Percentiles rank a stretch among this genome's conserved stretches.
Conservation (phyloP, 768 basidiomycete genomes). For the Lentinula lateritia region DNA sequence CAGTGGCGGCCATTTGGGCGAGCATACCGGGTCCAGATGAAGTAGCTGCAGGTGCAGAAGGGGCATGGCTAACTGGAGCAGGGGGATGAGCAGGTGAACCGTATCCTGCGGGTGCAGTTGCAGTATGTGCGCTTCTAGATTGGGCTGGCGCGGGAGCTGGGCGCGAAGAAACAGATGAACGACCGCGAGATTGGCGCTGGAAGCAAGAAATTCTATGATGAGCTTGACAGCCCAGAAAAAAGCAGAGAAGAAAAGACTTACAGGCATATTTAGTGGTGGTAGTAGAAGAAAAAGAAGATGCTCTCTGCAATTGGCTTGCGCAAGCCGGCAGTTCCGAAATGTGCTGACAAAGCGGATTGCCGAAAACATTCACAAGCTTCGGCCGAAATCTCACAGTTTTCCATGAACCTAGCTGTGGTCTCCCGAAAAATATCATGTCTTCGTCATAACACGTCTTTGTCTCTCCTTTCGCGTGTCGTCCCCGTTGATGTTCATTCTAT, state of each 20-base stretch:
- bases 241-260: constrained; percentile 21
- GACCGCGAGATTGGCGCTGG: constrained; percentile 76
- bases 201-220: neutral
- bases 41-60: constrained; percentile 33
- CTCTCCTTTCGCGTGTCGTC: neutral
- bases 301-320: neutral
- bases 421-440: neutral
- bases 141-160: constrained; percentile 41
- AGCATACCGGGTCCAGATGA: constrained; percentile 61
- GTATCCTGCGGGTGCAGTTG: constrained; percentile 42
- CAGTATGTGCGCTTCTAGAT: constrained; percentile 41
- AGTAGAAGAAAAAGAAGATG: constrained; percentile 4
- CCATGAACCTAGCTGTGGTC: neutral
- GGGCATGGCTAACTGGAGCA: constrained; percentile 36
- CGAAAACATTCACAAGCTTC: neutral
- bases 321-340: neutral
- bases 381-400: neutral
- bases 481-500: neutral
- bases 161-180: constrained; percentile 47
- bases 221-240: neutral
- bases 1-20: constrained; percentile 84
- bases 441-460: neutral
- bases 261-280: constrained; percentile 35
- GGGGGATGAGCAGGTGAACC: constrained; percentile 31
- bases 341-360: neutral